Base-by-base conservation (phyloP, 495 filamentous ascomycete species). In the Talaromyces proteolyticus region DNA sequence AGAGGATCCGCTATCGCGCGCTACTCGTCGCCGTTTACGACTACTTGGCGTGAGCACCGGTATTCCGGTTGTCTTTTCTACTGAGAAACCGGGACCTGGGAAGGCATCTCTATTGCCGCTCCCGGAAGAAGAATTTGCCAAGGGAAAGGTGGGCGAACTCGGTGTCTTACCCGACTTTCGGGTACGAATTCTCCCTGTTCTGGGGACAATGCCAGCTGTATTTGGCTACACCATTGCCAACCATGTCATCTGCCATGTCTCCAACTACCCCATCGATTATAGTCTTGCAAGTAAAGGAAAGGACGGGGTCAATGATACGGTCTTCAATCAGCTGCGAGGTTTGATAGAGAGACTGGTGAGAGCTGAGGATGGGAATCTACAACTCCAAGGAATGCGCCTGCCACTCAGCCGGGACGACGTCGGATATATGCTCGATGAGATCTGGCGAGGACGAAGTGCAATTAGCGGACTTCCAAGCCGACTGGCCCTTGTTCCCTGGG, bases 191-290 rank as follows among this genome's bases (percentile, higher is more conserved):
- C 68, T 99, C 39, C 93, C 93, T 0, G 93, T 99, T 0, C 67
- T 99, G 16, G 93, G 93, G 3, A 97, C 93, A 0, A 96, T 99
- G 91, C 93, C 93, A 1, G 91, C 92, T 2, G 80, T 96, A 0
- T 99, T 99, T 69, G 93, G 93, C 12, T 88, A 94, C 50, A 85
- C 83, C 1, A 77, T 86, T 21, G 93, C 93, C 1, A 99, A 96
- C 62, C 88, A 96, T 56, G 81, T 97, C 34, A 89, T 97, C 51
- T 77, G 93, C 53, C 81, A 84, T 37, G 78, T 96, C n/a, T 75
- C 89, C 1, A 86, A 81, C 20, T 97, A 97, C 59, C 94, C 92
- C 0, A 80, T 83, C 50, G 90, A 96, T 46, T 93, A 94, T 58
- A 74, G 83, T 4, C 75, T 81, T 1, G 81, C 61, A 8, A 67